These are phyloP conservation scores for Crucibulum laeve DNA, from an alignment of 768 basidiomycete species.

Conservation along the genomic window DNA sequence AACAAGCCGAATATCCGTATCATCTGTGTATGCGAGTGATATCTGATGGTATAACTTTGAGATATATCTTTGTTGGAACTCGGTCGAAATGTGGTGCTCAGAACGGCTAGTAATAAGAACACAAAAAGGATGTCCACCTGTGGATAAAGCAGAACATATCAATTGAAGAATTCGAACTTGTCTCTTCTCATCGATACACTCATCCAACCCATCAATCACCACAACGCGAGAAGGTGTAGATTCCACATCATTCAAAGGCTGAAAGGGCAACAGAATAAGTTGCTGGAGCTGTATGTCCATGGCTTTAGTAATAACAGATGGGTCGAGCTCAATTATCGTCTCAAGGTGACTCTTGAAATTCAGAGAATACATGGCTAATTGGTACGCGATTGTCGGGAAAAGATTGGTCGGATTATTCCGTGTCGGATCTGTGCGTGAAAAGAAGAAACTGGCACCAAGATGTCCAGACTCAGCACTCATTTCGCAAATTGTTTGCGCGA, in stretches of 20 bases:
- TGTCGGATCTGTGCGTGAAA: conserved; percentile 20
- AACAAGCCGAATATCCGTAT: neutral
- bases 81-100: conserved; percentile 15
- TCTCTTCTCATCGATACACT: conserved; percentile 13
- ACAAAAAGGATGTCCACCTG: conserved; percentile 14
- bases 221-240: neutral
- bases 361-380: conserved; percentile 13
- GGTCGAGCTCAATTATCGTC: conserved; percentile 9
- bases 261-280: conserved; percentile 13
- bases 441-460: conserved; percentile 30
- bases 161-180: conserved; percentile 10
- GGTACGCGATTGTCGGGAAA: conserved; percentile 25
- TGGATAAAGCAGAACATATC: conserved; percentile 2
- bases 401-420: conserved; percentile 18
- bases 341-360: conserved; percentile 4
- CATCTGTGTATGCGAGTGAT: neutral
- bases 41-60: neutral
- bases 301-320: conserved; percentile 10
- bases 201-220: conserved; percentile 22
- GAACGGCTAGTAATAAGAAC: conserved; percentile 22
- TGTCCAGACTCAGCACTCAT: conserved; percentile 7
- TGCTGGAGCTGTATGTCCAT: conserved; percentile 10
- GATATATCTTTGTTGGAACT: neutral
- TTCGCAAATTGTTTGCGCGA: conserved; percentile 19
- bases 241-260: neutral